Percentiles rank a stretch among this genome's conserved stretches.
These are phyloP conservation scores for Penicillium oxalicum DNA, from an alignment of 2,329 filamentous ascomycete species.

Conservation along the genomic window DNA sequence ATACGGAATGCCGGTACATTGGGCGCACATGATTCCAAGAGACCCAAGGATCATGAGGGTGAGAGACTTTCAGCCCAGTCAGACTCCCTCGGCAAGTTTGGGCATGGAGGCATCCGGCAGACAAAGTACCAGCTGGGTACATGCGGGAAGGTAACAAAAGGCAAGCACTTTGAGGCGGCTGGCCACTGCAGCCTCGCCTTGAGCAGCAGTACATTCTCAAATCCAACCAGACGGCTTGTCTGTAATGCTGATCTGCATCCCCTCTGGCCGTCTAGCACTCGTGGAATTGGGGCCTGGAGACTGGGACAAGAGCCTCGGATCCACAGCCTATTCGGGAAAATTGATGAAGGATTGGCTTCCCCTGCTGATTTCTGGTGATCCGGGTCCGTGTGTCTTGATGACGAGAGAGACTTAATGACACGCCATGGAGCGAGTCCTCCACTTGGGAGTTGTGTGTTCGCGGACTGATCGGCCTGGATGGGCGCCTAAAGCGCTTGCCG, in stretches of 20 bases:
- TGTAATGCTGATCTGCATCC: background rate
- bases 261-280: too few species aligned
- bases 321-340: too few species aligned
- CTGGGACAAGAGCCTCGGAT: too few species aligned
- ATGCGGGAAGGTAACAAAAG: background rate
- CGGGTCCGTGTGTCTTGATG: too few species aligned
- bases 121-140: background rate
- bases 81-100: background rate
- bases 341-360: too few species aligned
- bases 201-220: too few species aligned
- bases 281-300: too few species aligned
- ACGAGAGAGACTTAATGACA: background rate
- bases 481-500: slow-evolving; percentile 33
- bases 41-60: background rate
- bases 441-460: slow-evolving; percentile 15
- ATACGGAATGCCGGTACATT: slow-evolving; percentile 12
- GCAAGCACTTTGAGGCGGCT: background rate
- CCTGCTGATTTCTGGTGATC: too few species aligned
- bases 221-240: background rate
- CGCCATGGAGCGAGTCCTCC: slow-evolving; percentile 17
- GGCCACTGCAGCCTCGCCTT: too few species aligned
- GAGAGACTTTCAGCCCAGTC: background rate
- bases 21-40: slow-evolving; percentile 1
- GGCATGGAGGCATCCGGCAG: background rate
- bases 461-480: slow-evolving; percentile 4